These are phyloP conservation scores for Chlamydomonas sphaeroides DNA, from an alignment of 139 green algal species.

Conservation along the genomic window DNA sequence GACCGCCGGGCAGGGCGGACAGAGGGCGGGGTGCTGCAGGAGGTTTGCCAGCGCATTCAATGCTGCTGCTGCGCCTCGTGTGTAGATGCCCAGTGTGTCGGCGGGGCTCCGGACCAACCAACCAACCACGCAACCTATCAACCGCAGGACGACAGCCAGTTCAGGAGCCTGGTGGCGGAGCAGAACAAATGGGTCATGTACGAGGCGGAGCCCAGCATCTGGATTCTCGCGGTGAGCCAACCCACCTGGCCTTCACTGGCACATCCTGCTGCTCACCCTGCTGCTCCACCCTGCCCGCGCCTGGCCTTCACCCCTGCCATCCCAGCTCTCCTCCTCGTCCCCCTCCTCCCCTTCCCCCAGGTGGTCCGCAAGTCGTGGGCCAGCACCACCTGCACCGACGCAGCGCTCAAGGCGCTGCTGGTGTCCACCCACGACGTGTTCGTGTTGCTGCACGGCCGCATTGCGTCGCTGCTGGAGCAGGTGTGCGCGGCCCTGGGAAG, in stretches of 20 bases:
- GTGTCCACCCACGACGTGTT: constrained; percentile 25
- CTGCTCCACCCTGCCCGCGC: too few relatives aligned
- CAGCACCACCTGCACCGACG: constrained; percentile 1
- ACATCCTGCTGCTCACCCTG: too few relatives aligned
- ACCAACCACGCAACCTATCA: too few relatives aligned
- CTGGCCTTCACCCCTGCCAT: too few relatives aligned
- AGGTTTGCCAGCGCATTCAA: too few relatives aligned
- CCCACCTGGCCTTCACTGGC: too few relatives aligned
- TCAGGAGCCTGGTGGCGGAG: constrained; percentile 34
- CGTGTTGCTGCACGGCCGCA: constrained; percentile 34
- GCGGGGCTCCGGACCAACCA: too few relatives aligned
- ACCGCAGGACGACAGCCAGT: constrained; percentile 26
- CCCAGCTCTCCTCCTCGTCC: too few relatives aligned
- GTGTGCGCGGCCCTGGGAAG: constrained; percentile 9
- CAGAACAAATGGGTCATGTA: constrained; percentile 42
- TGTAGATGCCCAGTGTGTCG: too few relatives aligned
- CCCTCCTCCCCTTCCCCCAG: neutral
- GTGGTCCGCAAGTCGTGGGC: constrained; percentile 32
- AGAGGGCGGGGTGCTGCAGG: too few relatives aligned
- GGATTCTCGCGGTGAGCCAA: constrained; percentile 20
- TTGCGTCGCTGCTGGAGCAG: constrained; percentile 35
- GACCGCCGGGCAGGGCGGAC: too few relatives aligned
- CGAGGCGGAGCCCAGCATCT: constrained; percentile 32
- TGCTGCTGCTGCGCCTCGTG: too few relatives aligned
- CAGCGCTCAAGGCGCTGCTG: constrained; percentile 25